A percentile compares a stretch with the other conserved stretches of the same genome.
These are phyloP conservation scores for Apiospora pterosperma DNA, from an alignment of 2,329 filamentous ascomycete genomes.

Conservation along the genomic window DNA sequence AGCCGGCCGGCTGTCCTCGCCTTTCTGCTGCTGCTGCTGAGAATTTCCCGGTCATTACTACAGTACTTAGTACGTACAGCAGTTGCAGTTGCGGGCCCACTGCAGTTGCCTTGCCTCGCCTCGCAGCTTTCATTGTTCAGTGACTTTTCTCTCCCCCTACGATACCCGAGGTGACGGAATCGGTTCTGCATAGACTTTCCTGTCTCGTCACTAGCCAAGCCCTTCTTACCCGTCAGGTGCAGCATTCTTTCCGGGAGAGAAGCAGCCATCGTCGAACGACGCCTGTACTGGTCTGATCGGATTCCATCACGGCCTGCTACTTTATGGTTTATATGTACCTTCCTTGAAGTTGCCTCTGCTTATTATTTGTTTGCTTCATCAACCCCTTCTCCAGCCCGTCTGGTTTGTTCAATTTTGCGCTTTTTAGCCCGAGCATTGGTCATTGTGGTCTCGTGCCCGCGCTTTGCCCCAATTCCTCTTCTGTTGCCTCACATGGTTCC, in stretches of 20 bases:
- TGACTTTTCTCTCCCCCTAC: background rate
- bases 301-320: background rate
- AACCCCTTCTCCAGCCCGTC: background rate
- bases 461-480: background rate
- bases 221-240: background rate
- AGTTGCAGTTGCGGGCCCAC: background rate
- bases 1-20: background rate
- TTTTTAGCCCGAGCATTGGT: background rate
- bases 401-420: background rate
- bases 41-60: background rate
- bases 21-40: background rate
- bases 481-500: conserved; percentile 2
- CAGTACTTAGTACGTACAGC: background rate
- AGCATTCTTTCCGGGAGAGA: conserved; percentile 1
- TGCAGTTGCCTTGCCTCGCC: conserved; percentile 1
- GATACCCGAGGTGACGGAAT: conserved; percentile 2
- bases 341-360: background rate
- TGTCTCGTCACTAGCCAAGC: background rate
- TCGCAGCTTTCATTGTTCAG: background rate
- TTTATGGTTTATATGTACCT: background rate
- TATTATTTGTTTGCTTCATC: background rate
- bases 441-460: background rate
- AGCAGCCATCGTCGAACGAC: conserved; percentile 1
- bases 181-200: conserved; percentile 1
- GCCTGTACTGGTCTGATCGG: background rate